Base-by-base conservation (phyloP, 345 rosid genomes). In the Heritiera fomes region DNA sequence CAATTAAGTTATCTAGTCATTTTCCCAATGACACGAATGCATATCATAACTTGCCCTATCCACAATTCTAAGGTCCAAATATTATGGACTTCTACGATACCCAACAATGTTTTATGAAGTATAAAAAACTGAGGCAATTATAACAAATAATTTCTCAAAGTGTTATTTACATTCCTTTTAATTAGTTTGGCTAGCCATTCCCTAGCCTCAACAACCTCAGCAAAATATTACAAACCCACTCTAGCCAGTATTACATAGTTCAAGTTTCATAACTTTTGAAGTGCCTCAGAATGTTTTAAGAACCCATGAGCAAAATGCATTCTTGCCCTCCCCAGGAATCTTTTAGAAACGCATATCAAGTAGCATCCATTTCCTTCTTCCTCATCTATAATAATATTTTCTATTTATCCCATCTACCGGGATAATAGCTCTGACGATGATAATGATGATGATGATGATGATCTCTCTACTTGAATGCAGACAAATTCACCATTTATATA, bases 221-320 rank as follows among this genome's bases (percentile, higher is more conserved):
- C 23, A 15, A 61, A 68, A 71, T 50, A 15, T 71, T 50, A 52
- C 61, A 52, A 11, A 71, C 75, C 41, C 60, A 50, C 45, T 17
- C 60, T 71, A 50, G 60, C 60, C 15, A 17, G 8, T 30, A 50
- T 68, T 50, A 52, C 60, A 71, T 52, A 30, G 23, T 65, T 50
- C 28, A 52, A 52, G 75, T 71, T 71, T 8, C 46, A 8, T 71
- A 52, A 71, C 62, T 71, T 71, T 46, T 30, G 45, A 52, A 62
- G 32, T 32, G 46, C 45, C 75, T 30, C 60, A 50, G 45, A 71
- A 52, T 30, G 45, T 52, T 71, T 8, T 0, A 15, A 14, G 32
- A 49, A 28, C 23, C 74, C 34, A 70, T 71, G 61, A 71, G 28
- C 47, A 71, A 15, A 32, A 32, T 32, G 23, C 30, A 32, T 71